Conservation (phyloP, 2,329 filamentous ascomycete species). For the Phaeophleospora eucalypticola region DNA sequence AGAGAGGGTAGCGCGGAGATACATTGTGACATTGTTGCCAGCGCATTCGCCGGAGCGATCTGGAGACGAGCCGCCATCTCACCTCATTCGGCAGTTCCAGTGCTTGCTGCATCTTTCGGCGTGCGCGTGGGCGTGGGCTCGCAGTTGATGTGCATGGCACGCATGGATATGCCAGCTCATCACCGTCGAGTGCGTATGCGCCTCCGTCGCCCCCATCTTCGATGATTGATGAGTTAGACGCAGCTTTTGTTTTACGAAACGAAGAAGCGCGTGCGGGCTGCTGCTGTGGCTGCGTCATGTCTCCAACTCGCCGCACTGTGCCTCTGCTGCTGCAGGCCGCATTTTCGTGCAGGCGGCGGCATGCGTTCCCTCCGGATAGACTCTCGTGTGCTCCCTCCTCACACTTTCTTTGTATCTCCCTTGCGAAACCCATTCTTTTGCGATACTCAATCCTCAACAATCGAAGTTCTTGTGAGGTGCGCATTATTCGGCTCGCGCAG, state of each 20-base stretch:
- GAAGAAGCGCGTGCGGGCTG: not conserved
- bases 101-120: conserved; percentile 1
- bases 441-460: too few relatives aligned
- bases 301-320: not conserved
- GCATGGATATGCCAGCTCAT: conserved; percentile 21
- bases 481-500: too few relatives aligned
- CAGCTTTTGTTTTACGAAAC: not conserved
- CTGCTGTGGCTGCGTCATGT: not conserved
- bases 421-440: too few relatives aligned
- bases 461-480: too few relatives aligned
- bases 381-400: not conserved
- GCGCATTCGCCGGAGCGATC: not conserved
- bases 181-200: not conserved
- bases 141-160: too few relatives aligned
- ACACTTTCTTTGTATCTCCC: not conserved
- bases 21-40: conserved; percentile 3
- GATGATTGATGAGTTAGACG: too few relatives aligned
- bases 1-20: conserved; percentile 1
- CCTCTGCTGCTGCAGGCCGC: conserved; percentile 1
- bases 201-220: too few relatives aligned
- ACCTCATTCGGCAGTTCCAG: conserved; percentile 3
- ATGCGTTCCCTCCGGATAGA: not conserved
- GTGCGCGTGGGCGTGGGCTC: too few relatives aligned
- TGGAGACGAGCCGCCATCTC: not conserved
- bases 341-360: not conserved